phyloP scores from a whole-genome alignment of 2,329 filamentous ascomycete genomes.

The Mariannaea sp. region DNA sequence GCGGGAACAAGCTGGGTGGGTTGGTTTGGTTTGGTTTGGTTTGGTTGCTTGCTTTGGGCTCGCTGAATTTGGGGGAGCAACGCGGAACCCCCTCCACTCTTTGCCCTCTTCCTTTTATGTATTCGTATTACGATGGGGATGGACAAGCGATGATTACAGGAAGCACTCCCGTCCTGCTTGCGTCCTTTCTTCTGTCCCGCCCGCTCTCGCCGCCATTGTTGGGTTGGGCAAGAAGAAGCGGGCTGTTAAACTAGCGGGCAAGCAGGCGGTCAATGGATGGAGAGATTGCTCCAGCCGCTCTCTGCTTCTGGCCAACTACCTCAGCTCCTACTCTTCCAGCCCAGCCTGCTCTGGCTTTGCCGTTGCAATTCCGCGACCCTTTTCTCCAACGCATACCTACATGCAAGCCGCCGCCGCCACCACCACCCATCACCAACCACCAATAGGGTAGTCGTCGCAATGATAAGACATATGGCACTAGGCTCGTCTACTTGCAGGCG shows the following conservation, averaged over 20 bases:
- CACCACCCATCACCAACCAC: too few species aligned
- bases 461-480: too few species aligned
- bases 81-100: constrained; percentile 1
- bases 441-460: background rate
- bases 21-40: too few species aligned
- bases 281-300: too few species aligned
- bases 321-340: too few species aligned
- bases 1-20: background rate
- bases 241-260: background rate
- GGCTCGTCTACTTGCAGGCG: too few species aligned
- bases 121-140: constrained; percentile 10
- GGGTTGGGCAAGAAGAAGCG: constrained; percentile 6
- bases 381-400: background rate
- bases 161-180: background rate
- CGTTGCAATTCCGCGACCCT: background rate
- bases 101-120: too few species aligned
- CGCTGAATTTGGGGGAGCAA: background rate
- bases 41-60: too few species aligned
- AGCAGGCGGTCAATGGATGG: constrained; percentile 7
- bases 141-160: background rate
- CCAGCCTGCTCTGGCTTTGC: too few species aligned
- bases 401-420: too few species aligned
- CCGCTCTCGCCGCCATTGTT: constrained; percentile 3
- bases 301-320: too few species aligned
- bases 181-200: background rate